Evolutionary conservation across 2,329 filamentous ascomycete species (phyloP).

Genomic region (Exophiala oligosperma): DNA sequence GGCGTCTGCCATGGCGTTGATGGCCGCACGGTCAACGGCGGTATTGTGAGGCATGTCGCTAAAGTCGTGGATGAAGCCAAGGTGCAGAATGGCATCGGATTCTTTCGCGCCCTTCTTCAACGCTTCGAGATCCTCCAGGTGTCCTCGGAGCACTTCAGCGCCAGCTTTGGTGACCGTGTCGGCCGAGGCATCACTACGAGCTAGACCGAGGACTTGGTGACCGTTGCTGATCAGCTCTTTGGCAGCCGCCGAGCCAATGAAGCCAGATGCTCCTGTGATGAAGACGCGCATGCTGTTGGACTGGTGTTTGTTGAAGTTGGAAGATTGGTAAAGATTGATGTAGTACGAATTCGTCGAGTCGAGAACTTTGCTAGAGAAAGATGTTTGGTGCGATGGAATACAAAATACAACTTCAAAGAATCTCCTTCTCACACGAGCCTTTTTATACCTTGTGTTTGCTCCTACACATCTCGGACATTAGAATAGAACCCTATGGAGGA

Average conservation of each 20-base stretch:
- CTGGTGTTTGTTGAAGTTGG: background rate
- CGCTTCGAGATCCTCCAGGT: slow-evolving; percentile 37
- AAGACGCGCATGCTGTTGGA: slow-evolving; percentile 36
- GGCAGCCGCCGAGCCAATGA: slow-evolving; percentile 42
- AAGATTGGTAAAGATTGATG: background rate
- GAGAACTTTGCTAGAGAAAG: background rate
- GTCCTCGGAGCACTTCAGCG: slow-evolving; percentile 36
- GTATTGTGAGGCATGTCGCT: slow-evolving; percentile 33
- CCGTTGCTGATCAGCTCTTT: slow-evolving; percentile 41
- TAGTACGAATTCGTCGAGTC: too few relatives aligned
- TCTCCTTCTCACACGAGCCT: background rate
- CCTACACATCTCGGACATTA: background rate
- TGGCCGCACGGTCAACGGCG: slow-evolving; percentile 36
- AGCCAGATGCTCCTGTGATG: slow-evolving; percentile 48
- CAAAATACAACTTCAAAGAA: background rate
- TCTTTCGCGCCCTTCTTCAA: slow-evolving; percentile 35
- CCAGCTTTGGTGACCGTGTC: slow-evolving; percentile 35
- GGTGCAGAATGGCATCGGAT: slow-evolving; percentile 43
- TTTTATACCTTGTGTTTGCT: background rate
- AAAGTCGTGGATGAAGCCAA: slow-evolving; percentile 47
- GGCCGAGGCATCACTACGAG: slow-evolving; percentile 37
- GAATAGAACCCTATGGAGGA: background rate
- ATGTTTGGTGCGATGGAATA: background rate
- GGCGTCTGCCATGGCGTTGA: slow-evolving; percentile 38
- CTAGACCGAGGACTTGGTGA: slow-evolving; percentile 44